Base-by-base conservation (phyloP, 768 basidiomycete genomes). In the Pholiota molesta region DNA sequence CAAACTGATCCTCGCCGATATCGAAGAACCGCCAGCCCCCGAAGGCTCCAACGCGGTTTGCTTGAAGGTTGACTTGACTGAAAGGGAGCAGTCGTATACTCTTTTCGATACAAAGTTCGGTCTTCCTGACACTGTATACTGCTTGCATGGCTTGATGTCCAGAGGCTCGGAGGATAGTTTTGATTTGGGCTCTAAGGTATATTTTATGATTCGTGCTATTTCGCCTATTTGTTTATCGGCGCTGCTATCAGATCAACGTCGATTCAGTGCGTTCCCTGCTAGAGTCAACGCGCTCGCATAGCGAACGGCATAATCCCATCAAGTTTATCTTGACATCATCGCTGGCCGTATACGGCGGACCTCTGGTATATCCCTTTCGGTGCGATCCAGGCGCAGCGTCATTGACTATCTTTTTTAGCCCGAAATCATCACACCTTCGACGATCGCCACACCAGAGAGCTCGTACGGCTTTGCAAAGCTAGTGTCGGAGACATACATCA, bases 241-340 rank as follows among this genome's bases (percentile, higher is more conserved):
- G 28, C n/a, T 11, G 28, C 57, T 29, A 37, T 16, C 35, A 82
- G 78, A 82, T 87, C 62, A 87, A 87, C 70, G 66, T 86, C 56
- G 85, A 86, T 68, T 86, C 86, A 21, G 80, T 85, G 35, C 80
- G 85, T 37, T 65, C 71, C 5, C 65, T 81, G 26, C 72, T 82
- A 2, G 77, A 82, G 44, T 70, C 74, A 6, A 69, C 80, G 3
- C 75, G 79, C 21, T 65, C 66, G 45, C 69, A 74, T 23, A 54
- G 67, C n/a, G 44, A 54, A 65, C 71, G 39, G 62, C 63, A 49
- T 67, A 59, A 33, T 52, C 62, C 13, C 67, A 77, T 84, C 66
- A 84, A 81, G 64, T 85, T 86, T 74, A 79, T 87, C 65, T 85
- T 85, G 70, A 79, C 85, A 0, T 86, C 85, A 1, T 84, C 83